phyloP scores from a whole-genome alignment of 129 eudicot species.

The Dittrichia graveolens region DNA sequence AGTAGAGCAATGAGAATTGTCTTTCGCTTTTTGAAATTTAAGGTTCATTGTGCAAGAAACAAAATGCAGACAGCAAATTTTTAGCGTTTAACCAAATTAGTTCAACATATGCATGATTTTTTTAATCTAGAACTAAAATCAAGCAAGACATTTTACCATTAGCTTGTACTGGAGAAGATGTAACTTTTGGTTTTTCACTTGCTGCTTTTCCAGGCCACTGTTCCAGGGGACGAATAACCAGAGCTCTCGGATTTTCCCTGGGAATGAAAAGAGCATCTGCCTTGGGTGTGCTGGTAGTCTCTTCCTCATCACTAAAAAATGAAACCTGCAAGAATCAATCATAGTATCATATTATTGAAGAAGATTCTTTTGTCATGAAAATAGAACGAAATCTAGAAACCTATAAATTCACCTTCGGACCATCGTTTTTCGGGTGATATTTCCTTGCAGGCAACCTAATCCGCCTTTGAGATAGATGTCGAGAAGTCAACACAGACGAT shows the following conservation, averaged over 20 bases:
- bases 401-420: slow-evolving; percentile 57
- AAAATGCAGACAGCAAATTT: slow-evolving; percentile 2
- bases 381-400: too few relatives aligned
- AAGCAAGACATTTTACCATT: slow-evolving; percentile 52
- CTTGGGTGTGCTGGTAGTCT: slow-evolving; percentile 80
- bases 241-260: slow-evolving; percentile 96
- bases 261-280: slow-evolving; percentile 97
- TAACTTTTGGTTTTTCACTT: slow-evolving; percentile 48
- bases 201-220: slow-evolving; percentile 69
- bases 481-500: slow-evolving; percentile 85
- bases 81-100: neutral
- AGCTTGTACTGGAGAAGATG: slow-evolving; percentile 42
- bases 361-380: neutral
- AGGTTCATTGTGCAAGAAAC: neutral
- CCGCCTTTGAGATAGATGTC: slow-evolving; percentile 95
- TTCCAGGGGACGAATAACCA: slow-evolving; percentile 85
- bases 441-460: slow-evolving; percentile 85
- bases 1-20: neutral
- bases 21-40: neutral
- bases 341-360: neutral
- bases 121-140: too few relatives aligned
- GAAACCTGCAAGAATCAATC: slow-evolving; percentile 58
- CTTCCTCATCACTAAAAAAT: slow-evolving; percentile 86
- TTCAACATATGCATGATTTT: neutral
- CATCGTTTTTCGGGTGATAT: slow-evolving; percentile 81